Conservation (phyloP, 2,329 filamentous ascomycete species). For the Xylariales sp. region DNA sequence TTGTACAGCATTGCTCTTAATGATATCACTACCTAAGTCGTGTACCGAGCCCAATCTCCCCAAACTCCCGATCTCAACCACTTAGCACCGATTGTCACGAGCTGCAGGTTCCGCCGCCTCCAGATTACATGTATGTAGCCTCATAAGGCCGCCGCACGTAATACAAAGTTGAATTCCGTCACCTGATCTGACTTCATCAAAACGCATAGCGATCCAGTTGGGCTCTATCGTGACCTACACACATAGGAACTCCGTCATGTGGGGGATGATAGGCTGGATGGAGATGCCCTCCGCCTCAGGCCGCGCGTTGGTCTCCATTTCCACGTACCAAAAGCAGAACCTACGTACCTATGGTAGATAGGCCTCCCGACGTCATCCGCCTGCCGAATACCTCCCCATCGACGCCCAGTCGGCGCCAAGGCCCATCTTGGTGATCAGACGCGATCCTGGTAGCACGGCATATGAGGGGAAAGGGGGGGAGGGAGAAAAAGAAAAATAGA, state of each 20-base stretch:
- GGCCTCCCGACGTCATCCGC: background rate
- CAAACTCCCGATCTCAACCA: background rate
- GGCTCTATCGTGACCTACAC: background rate
- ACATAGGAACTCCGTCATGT: background rate
- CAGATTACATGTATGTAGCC: background rate
- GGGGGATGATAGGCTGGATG: background rate
- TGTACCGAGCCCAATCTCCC: background rate
- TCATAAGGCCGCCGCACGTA: conserved; percentile 1
- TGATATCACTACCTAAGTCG: conserved; percentile 1
- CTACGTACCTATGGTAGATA: background rate
- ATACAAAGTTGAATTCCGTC: background rate
- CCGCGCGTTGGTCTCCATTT: no score
- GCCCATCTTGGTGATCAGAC: conserved; percentile 10
- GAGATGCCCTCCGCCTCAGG: background rate
- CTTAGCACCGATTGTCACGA: conserved; percentile 5
- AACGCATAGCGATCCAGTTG: background rate
- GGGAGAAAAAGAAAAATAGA: background rate
- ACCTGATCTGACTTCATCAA: conserved; percentile 1
- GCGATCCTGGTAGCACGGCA: conserved; percentile 8
- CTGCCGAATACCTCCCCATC: background rate
- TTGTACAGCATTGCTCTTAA: background rate
- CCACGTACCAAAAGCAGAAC: no score
- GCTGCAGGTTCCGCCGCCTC: background rate
- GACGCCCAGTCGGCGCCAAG: background rate
- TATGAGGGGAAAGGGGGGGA: background rate